Conservation (phyloP, 1,139 yeast genomes). For the Blastobotrys apis region DNA sequence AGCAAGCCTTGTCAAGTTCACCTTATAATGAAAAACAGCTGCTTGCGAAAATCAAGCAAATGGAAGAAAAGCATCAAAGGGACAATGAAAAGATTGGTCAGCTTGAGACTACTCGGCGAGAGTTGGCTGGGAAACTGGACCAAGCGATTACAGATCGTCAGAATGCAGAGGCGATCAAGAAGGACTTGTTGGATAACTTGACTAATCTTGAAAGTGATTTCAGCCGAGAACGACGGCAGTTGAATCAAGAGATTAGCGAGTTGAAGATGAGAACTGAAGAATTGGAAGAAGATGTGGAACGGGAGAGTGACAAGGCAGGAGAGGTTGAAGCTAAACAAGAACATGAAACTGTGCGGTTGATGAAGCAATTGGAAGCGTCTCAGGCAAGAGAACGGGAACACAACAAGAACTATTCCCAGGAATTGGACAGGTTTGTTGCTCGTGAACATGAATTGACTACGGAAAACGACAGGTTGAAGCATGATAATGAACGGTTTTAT, state of each 20-base stretch:
- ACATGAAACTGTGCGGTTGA: slow-evolving; percentile 33
- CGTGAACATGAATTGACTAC: slow-evolving; percentile 17
- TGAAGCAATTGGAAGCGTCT: slow-evolving; percentile 15
- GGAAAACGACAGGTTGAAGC: slow-evolving; percentile 15
- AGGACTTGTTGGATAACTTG: slow-evolving; percentile 63
- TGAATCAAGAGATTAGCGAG: slow-evolving; percentile 48
- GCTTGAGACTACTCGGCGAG: slow-evolving; percentile 27
- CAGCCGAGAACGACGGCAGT: slow-evolving; percentile 47
- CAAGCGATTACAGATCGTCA: slow-evolving; percentile 28
- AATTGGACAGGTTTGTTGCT: slow-evolving; percentile 16
- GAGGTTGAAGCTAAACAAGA: slow-evolving; percentile 25
- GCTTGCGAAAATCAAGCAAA: slow-evolving; percentile 18
- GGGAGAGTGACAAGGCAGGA: slow-evolving; percentile 18
- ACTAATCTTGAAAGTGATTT: slow-evolving; percentile 59
- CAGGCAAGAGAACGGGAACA: slow-evolving; percentile 16
- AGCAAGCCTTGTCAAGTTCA: neutral
- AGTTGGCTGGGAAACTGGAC: slow-evolving; percentile 22
- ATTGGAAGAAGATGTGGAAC: slow-evolving; percentile 46
- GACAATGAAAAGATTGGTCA: slow-evolving; percentile 27
- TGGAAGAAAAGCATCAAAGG: slow-evolving; percentile 29
- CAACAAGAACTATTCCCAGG: slow-evolving; percentile 13
- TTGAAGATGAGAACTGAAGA: slow-evolving; percentile 47
- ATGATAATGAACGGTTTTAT: slow-evolving; percentile 17
- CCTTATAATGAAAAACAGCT: slow-evolving; percentile 9
- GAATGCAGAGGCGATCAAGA: slow-evolving; percentile 42